phyloP scores from a whole-genome alignment of 176 grass and related monocot species.

The Carex pumila region DNA sequence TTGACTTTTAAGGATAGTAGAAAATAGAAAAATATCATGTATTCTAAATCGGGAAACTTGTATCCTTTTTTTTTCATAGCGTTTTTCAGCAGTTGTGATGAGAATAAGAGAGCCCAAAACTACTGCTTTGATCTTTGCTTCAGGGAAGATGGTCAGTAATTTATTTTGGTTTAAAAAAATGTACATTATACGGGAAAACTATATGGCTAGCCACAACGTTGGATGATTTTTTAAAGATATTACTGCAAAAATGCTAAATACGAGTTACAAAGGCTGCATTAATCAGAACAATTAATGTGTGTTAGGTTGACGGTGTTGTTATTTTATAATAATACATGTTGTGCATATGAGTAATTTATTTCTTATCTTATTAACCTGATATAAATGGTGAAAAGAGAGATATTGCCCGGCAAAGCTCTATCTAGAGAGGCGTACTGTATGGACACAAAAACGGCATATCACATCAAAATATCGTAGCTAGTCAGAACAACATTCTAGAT shows the following conservation, averaged over 20 bases:
- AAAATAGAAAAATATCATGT: not conserved
- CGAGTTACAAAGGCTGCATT: not conserved
- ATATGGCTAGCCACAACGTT: not conserved
- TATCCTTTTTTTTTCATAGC: conserved; percentile 26
- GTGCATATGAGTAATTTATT: not conserved
- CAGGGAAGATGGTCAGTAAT: conserved; percentile 74
- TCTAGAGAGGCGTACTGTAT: not conserved
- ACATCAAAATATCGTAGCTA: not conserved
- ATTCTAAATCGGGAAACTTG: conserved; percentile 10
- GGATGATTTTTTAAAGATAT: not conserved
- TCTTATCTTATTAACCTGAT: not conserved
- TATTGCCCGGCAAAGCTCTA: not conserved
- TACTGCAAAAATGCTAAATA: not conserved
- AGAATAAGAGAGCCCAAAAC: conserved; percentile 88
- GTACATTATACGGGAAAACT: not conserved
- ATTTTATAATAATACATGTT: not conserved
- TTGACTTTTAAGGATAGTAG: not conserved
- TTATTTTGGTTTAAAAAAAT: not conserved
- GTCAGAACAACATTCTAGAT: not conserved
- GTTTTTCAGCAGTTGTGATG: conserved; percentile 87
- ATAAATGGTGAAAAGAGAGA: not conserved
- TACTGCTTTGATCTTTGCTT: conserved; percentile 77
- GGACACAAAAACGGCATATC: not conserved
- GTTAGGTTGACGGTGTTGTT: not conserved
- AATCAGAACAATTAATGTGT: not conserved